These are phyloP conservation scores for Leonotis leonurus DNA, from an alignment of 257 asterid genomes.

Conservation along the genomic window DNA sequence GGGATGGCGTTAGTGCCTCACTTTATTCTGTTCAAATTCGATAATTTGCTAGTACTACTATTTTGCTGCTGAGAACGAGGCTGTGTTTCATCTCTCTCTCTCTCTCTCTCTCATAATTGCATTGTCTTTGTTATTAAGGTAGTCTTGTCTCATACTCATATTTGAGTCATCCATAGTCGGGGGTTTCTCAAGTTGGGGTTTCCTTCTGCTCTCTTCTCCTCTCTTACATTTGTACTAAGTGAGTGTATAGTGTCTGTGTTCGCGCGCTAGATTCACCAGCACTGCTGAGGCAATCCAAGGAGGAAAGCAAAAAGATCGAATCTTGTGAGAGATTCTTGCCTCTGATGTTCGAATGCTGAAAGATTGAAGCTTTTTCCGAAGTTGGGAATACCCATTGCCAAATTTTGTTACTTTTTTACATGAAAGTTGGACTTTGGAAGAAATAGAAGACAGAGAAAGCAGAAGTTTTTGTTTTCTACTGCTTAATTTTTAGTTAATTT, in stretches of 20 bases:
- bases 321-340: constrained; percentile 23
- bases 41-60: constrained; percentile 48
- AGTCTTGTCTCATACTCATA: constrained; percentile 56
- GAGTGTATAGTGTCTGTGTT: constrained; percentile 2
- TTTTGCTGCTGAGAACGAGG: constrained; percentile 55
- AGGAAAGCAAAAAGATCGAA: constrained; percentile 20
- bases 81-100: constrained; percentile 26
- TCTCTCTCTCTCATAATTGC: constrained; percentile 48
- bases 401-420: constrained; percentile 10
- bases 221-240: constrained; percentile 8
- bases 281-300: constrained; percentile 19
- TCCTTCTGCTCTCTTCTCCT: neutral
- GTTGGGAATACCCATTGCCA: constrained; percentile 31
- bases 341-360: constrained; percentile 14
- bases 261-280: neutral
- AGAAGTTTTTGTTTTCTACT: constrained; percentile 2
- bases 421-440: constrained; percentile 16
- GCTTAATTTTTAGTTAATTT: constrained; percentile 9
- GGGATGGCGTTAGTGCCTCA: constrained; percentile 21
- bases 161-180: constrained; percentile 28
- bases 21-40: constrained; percentile 85
- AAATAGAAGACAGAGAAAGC: constrained; percentile 16
- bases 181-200: constrained; percentile 10
- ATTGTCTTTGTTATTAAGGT: constrained; percentile 48
- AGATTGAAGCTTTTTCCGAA: constrained; percentile 12